A percentile compares a stretch with the other conserved stretches of the same genome.
phyloP scores from a whole-genome alignment of 73 alveolate species.

The Paramecium biaurelia region DNA sequence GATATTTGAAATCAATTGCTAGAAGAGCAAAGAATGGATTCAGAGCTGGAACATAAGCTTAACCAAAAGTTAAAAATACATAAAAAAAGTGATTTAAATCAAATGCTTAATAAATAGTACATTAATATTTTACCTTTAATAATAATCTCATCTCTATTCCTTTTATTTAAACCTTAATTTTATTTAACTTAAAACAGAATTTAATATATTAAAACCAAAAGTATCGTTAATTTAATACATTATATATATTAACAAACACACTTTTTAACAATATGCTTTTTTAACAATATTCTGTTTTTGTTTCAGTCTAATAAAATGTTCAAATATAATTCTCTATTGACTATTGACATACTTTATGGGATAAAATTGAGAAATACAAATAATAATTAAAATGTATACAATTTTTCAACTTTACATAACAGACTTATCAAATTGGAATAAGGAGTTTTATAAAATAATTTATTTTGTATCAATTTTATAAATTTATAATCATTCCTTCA shows the following conservation, averaged over 20 bases:
- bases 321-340: no score
- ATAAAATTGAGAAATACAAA: no score
- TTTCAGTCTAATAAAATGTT: no score
- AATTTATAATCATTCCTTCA: neutral
- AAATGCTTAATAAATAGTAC: neutral
- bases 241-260: no score
- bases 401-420: no score
- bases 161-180: neutral
- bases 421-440: no score
- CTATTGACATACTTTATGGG: no score
- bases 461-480: neutral
- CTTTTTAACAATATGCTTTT: no score
- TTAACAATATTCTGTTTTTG: no score
- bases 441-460: no score
- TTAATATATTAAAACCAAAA: neutral
- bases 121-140: neutral
- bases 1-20: conserved; percentile 79
- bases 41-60: conserved; percentile 82
- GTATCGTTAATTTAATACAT: neutral
- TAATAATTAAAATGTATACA: no score
- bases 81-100: conserved; percentile 10
- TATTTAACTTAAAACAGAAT: neutral
- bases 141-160: neutral
- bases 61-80: conserved; percentile 56
- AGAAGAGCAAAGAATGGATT: conserved; percentile 91